A percentile compares a stretch with the other conserved stretches of the same genome.
Evolutionary conservation across 2,329 filamentous ascomycete genomes (phyloP).

Genomic region (Neoarthrinium moseri): DNA sequence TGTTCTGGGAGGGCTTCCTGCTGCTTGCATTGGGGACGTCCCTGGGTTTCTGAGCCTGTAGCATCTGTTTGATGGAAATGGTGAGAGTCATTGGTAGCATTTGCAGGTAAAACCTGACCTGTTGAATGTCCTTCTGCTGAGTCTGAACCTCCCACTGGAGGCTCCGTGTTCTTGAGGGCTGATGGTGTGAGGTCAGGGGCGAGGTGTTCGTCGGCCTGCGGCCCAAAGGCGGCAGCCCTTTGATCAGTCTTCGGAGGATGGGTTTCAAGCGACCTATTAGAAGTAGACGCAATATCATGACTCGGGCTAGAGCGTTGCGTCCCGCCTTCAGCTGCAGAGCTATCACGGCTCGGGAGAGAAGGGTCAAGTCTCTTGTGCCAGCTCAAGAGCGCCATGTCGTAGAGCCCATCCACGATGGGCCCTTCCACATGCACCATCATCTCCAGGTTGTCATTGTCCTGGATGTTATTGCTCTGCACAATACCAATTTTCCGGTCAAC

Average conservation of each 20-base stretch:
- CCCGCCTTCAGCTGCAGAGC: slow-evolving; percentile 41
- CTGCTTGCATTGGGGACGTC: neutral
- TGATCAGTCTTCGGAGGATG: slow-evolving; percentile 22
- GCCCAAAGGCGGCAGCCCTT: slow-evolving; percentile 12
- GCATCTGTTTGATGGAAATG: neutral
- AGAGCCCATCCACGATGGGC: slow-evolving; percentile 72
- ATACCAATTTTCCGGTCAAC: slow-evolving; percentile 71
- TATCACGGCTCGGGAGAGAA: slow-evolving; percentile 53
- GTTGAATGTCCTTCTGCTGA: no score
- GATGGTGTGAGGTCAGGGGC: neutral
- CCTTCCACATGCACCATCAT: slow-evolving; percentile 79
- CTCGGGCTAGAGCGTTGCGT: slow-evolving; percentile 21
- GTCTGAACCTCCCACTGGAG: neutral
- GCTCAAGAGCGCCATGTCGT: slow-evolving; percentile 71
- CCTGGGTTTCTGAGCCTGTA: neutral
- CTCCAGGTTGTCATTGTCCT: slow-evolving; percentile 77
- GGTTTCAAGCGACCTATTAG: slow-evolving; percentile 27
- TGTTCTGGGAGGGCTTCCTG: slow-evolving; percentile 47
- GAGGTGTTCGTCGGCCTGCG: slow-evolving; percentile 10
- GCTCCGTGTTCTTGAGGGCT: neutral
- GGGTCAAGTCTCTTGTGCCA: slow-evolving; percentile 66
- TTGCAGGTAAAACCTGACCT: no score
- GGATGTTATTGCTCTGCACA: slow-evolving; percentile 76
- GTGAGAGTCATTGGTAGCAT: neutral
- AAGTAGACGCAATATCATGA: slow-evolving; percentile 24